Evolutionary conservation across 2,329 filamentous ascomycete genomes (phyloP).

Genomic region (Fusarium austroafricanum): DNA sequence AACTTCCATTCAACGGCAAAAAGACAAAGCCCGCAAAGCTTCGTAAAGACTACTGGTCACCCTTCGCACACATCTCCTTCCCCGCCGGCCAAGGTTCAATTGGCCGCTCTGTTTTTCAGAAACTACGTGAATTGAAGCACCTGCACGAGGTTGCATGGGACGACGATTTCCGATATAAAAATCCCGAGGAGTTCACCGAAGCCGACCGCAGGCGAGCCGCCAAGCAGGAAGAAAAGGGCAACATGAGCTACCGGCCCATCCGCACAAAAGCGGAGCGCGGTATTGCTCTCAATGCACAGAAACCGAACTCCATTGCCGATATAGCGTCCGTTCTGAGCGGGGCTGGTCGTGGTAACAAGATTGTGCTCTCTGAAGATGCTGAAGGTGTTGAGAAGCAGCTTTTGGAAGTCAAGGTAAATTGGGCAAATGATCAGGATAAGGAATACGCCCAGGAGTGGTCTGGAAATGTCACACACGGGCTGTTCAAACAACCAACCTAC

Average conservation of each 20-base stretch:
- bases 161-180: slow-evolving; percentile 58
- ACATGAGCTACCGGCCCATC: slow-evolving; percentile 47
- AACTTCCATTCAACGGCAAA: slow-evolving; percentile 75
- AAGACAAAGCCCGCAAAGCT: slow-evolving; percentile 72
- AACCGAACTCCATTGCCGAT: slow-evolving; percentile 71
- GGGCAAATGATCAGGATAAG: slow-evolving; percentile 62
- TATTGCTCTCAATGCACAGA: slow-evolving; percentile 67
- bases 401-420: slow-evolving; percentile 61
- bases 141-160: slow-evolving; percentile 73
- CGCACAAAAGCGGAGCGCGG: slow-evolving; percentile 60
- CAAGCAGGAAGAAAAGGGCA: slow-evolving; percentile 47
- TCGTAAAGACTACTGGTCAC: slow-evolving; percentile 75
- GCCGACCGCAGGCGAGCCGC: slow-evolving; percentile 51
- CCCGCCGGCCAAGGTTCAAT: slow-evolving; percentile 62
- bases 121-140: slow-evolving; percentile 72
- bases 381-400: slow-evolving; percentile 45
- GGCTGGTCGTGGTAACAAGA: slow-evolving; percentile 62
- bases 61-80: slow-evolving; percentile 70
- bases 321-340: slow-evolving; percentile 69
- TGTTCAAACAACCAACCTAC: slow-evolving; percentile 50
- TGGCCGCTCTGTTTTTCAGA: slow-evolving; percentile 70
- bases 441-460: slow-evolving; percentile 63
- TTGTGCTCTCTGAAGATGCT: slow-evolving; percentile 49
- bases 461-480: slow-evolving; percentile 63
- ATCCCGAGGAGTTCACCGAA: slow-evolving; percentile 49